Conservation (phyloP, 78 protist species). For the Cyanophora paradoxa region DNA sequence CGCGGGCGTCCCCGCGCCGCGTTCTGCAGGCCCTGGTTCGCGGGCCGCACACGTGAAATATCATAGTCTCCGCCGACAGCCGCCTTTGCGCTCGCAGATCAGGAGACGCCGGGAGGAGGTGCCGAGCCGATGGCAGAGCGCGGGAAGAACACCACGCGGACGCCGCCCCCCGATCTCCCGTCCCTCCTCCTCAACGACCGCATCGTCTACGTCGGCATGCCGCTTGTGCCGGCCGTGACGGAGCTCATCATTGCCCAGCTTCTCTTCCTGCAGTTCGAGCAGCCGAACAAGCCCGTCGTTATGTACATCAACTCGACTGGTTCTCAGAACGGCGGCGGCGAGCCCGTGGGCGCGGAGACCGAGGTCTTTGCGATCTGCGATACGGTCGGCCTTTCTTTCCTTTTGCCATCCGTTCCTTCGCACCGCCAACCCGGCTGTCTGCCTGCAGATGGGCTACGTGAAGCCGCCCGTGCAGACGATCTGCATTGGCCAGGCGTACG, state of each 20-base stretch:
- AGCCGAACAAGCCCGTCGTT: neutral
- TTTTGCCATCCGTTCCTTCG: too few relatives aligned
- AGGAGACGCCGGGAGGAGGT: too few relatives aligned
- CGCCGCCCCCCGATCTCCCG: slow-evolving; percentile 13
- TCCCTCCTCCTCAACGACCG: slow-evolving; percentile 18
- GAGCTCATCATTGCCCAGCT: slow-evolving; percentile 12
- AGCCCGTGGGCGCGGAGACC: slow-evolving; percentile 2
- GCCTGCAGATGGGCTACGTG: slow-evolving; percentile 9
- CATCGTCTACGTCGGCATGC: slow-evolving; percentile 7
- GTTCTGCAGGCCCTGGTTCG: too few relatives aligned
- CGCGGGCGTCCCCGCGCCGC: too few relatives aligned
- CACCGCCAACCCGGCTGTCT: too few relatives aligned
- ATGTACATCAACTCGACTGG: slow-evolving; percentile 16
- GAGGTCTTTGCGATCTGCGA: slow-evolving; percentile 14
- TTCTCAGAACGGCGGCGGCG: neutral
- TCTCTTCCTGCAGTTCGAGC: neutral
- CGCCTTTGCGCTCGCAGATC: too few relatives aligned
- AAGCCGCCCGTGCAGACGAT: neutral
- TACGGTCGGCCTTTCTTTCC: too few relatives aligned
- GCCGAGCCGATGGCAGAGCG: too few relatives aligned
- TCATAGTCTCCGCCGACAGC: too few relatives aligned
- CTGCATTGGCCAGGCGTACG: slow-evolving; percentile 8
- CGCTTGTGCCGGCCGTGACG: neutral
- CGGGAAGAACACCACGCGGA: too few relatives aligned
- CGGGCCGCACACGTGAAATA: too few relatives aligned